Base-by-base conservation (phyloP, 129 eudicot species). In the Calendula officinalis region DNA sequence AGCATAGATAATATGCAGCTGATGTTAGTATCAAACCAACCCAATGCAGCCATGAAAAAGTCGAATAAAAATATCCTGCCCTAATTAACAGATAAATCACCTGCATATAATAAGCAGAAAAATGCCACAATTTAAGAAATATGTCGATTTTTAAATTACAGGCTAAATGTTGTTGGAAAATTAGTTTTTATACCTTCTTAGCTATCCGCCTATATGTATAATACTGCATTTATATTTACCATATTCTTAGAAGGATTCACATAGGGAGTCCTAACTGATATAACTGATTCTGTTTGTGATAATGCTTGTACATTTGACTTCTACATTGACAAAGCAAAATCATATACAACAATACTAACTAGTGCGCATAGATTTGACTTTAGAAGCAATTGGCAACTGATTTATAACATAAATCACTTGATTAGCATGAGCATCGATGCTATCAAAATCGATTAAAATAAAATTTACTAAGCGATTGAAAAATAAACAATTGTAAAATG, bases 1-100 rank as follows among this genome's bases (percentile, higher is more conserved):
- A 92, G 56, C 87, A 89, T 56, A 92, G 35, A 46, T 59, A 38
- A 63, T 92, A 88, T 7, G 95, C 98, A 17, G 60, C 15, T 13
- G 88, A 75, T 56, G 96, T 85, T 69, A 92, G 56, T 27, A 92
- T 67, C 33, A 92, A 66, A 43, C 98, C 98, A 45, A 75, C 44
- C 82, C 81, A 81, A 68, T 85, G 96, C 72, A 81, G 80, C 96
- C 98, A 87, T 10, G 68, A 72, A 71, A 92, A 82, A 66, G 83
- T 85, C 27, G 95, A 88, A 67, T 83, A 69, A 53, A 82, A 85
- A 57, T 85, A 35, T 36, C 86, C 90, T 15, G 81, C 83, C 79
- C 96, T 83, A 62, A 88, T 56, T 57, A 92, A 41, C 14, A 88
- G 13, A 66, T 78, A 92, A 50, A 83, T 76, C 52, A 51, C 91